phyloP scores from a whole-genome alignment of 495 filamentous ascomycete genomes.

The Neurospora sp. region DNA sequence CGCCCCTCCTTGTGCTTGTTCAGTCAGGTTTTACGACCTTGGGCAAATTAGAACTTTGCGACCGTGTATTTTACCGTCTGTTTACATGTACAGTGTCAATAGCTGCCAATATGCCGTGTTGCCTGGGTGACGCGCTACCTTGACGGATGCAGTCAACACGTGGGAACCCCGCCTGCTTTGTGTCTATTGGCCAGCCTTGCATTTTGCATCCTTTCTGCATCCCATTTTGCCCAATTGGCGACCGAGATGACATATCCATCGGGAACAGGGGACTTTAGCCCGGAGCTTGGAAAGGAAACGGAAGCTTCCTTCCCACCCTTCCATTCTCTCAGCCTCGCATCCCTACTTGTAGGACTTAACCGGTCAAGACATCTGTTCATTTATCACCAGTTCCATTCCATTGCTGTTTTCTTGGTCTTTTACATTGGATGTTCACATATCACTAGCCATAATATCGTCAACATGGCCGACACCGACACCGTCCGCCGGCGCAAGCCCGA shows the following conservation, averaged over 20 bases:
- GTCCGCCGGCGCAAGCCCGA: constrained; percentile 25
- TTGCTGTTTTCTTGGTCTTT: neutral
- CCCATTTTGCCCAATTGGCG: neutral
- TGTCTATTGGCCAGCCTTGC: neutral
- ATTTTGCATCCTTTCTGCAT: neutral
- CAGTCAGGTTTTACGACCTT: neutral
- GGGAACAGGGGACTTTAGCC: neutral
- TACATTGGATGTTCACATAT: neutral
- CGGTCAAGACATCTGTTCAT: constrained; percentile 13
- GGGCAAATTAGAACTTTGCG: neutral
- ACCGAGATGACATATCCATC: neutral
- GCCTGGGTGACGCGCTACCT: neutral
- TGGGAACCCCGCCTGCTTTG: neutral
- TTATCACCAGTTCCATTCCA: constrained; percentile 6
- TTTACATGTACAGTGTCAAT: neutral
- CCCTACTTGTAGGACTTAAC: neutral
- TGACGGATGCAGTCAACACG: neutral
- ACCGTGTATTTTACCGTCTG: neutral
- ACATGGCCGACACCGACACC: constrained; percentile 18
- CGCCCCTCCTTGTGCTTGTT: neutral
- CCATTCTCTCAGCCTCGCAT: constrained; percentile 7
- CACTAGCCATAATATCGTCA: neutral
- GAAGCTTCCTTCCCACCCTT: neutral
- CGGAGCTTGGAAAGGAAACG: neutral
- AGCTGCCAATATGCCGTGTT: neutral